phyloP scores from a whole-genome alignment of 164 flowering plant species.

The Sedum album region DNA sequence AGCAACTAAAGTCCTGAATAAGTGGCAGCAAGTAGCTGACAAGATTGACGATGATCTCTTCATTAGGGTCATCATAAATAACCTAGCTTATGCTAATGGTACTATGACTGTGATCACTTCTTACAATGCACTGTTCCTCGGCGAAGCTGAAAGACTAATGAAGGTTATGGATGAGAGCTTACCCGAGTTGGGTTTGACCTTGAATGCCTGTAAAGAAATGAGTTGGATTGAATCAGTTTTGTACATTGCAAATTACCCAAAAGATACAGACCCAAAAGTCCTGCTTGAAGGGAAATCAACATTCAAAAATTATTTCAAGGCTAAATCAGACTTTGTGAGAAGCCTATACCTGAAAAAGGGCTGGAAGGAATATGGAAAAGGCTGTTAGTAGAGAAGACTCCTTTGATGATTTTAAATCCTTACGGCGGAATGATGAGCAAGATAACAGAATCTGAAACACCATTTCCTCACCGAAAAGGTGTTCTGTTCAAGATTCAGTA shows the following conservation, averaged over 20 bases:
- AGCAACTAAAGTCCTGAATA: slow-evolving; percentile 17
- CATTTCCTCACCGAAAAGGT: slow-evolving; percentile 18
- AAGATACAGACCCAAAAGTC: slow-evolving; percentile 10
- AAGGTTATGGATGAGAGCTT: slow-evolving; percentile 18
- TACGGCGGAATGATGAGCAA: slow-evolving; percentile 18
- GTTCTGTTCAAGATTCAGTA: slow-evolving; percentile 13
- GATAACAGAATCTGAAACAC: slow-evolving; percentile 7
- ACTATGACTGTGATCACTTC: slow-evolving; percentile 1
- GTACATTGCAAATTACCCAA: slow-evolving; percentile 3
- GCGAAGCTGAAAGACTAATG: slow-evolving; percentile 14
- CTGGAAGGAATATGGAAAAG: slow-evolving; percentile 13
- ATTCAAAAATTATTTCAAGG: neutral
- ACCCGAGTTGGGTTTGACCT: slow-evolving; percentile 21
- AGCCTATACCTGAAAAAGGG: slow-evolving; percentile 9
- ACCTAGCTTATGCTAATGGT: neutral
- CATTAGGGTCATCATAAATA: slow-evolving; percentile 17
- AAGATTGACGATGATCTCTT: slow-evolving; percentile 22
- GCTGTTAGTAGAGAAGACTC: neutral
- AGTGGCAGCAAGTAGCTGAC: slow-evolving; percentile 29
- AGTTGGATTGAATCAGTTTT: slow-evolving; percentile 24
- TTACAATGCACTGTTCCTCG: slow-evolving; percentile 17
- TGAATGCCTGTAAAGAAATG: slow-evolving; percentile 20
- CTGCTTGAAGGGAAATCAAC: slow-evolving; percentile 14
- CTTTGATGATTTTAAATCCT: slow-evolving; percentile 12
- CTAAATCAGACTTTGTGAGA: slow-evolving; percentile 15